Percentiles rank a stretch among this genome's conserved stretches.
Conservation (phyloP, 192 early-diverging fungal genomes). For the Backusella sp. region DNA sequence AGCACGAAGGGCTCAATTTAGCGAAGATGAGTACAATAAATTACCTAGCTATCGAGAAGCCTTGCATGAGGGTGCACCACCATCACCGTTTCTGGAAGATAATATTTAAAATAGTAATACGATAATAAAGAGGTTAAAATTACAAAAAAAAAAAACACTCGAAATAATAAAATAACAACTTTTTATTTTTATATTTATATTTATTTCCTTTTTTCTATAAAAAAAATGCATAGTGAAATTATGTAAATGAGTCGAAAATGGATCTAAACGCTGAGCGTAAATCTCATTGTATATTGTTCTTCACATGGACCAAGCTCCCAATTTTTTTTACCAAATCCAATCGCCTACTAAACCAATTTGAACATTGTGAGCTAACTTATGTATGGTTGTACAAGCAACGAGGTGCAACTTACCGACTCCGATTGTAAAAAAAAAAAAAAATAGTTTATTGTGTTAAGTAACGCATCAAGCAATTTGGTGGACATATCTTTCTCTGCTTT, state of each 20-base stretch:
- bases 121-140: background rate
- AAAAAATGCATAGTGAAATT: background rate
- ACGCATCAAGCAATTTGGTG: background rate
- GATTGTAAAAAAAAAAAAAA: conserved; percentile 7
- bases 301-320: background rate
- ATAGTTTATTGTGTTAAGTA: background rate
- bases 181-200: background rate
- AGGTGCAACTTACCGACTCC: background rate
- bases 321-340: background rate
- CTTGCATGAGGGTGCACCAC: background rate
- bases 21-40: conserved; percentile 1
- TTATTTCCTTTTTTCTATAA: background rate
- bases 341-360: background rate
- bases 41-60: conserved; percentile 5
- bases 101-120: conserved; percentile 10
- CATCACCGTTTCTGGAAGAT: conserved; percentile 17
- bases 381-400: background rate
- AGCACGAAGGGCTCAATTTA: background rate
- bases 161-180: background rate
- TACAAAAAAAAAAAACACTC: background rate
- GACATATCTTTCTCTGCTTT: background rate
- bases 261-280: background rate
- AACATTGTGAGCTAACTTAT: background rate
- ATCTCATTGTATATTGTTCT: background rate
- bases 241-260: background rate